phyloP scores from a whole-genome alignment of 208 protist species.

The Leishmania tropica region DNA sequence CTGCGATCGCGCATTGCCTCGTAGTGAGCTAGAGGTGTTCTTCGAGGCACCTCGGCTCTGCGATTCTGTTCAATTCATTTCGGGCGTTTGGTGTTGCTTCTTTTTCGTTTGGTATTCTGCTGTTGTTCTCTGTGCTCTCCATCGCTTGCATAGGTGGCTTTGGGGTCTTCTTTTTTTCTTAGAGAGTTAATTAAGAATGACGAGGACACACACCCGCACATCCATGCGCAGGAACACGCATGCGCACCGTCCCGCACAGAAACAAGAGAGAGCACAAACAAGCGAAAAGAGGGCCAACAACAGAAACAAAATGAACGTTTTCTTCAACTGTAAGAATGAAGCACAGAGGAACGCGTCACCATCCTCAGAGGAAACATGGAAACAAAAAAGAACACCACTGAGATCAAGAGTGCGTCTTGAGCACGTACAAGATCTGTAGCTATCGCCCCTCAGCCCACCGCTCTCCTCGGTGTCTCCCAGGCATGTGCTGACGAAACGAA shows the following conservation, averaged over 20 bases:
- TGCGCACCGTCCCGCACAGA: neutral
- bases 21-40: too few relatives aligned
- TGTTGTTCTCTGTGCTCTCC: neutral
- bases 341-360: neutral
- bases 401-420: neutral
- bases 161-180: neutral
- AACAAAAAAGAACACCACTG: conserved; percentile 8
- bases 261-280: conserved; percentile 3
- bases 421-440: neutral
- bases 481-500: neutral
- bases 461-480: neutral
- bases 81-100: neutral
- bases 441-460: neutral
- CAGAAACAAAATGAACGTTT: conserved; percentile 4
- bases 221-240: neutral
- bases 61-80: neutral
- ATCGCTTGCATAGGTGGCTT: neutral
- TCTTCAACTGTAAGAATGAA: conserved; percentile 10
- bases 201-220: neutral
- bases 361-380: conserved; percentile 2
- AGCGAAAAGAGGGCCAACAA: neutral
- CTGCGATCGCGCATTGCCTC: neutral
- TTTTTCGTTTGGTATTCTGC: neutral
- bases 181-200: conserved; percentile 5
- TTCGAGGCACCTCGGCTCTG: too few relatives aligned